phyloP scores from a whole-genome alignment of 495 filamentous ascomycete species.

The Tuber brumale region DNA sequence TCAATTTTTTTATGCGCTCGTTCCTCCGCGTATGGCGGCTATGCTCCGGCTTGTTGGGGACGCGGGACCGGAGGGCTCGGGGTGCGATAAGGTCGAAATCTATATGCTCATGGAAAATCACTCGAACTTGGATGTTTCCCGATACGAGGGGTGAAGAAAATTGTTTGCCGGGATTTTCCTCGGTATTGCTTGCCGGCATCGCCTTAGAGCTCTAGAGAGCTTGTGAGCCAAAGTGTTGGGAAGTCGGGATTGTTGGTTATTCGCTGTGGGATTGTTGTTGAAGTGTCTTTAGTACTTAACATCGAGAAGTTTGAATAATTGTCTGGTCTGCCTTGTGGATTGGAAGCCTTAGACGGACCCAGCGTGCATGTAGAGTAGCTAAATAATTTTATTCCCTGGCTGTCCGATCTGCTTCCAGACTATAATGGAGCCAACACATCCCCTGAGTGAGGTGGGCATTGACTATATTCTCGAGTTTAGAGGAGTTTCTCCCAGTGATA shows the following conservation, averaged over 20 bases:
- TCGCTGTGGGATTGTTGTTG: neutral
- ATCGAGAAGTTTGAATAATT: neutral
- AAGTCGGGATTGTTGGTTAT: neutral
- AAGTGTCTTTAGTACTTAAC: neutral
- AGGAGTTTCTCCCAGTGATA: neutral
- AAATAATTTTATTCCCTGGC: neutral
- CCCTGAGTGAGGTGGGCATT: neutral
- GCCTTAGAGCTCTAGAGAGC: neutral
- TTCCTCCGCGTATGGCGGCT: neutral
- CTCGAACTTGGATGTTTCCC: neutral
- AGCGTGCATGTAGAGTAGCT: neutral
- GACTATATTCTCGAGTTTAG: neutral
- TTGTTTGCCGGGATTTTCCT: neutral
- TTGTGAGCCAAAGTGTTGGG: neutral
- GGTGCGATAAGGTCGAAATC: neutral
- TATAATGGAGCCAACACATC: neutral
- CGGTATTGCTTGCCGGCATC: neutral
- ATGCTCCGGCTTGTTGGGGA: neutral
- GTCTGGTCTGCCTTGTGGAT: neutral
- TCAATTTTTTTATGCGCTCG: too few relatives aligned
- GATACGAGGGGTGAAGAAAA: neutral
- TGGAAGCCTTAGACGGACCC: neutral
- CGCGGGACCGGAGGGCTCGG: neutral
- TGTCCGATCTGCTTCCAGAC: neutral
- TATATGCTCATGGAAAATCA: neutral